These are phyloP conservation scores for Wickerhamomyces strasburgensis DNA, from an alignment of 805 yeast genomes.

Conservation along the genomic window DNA sequence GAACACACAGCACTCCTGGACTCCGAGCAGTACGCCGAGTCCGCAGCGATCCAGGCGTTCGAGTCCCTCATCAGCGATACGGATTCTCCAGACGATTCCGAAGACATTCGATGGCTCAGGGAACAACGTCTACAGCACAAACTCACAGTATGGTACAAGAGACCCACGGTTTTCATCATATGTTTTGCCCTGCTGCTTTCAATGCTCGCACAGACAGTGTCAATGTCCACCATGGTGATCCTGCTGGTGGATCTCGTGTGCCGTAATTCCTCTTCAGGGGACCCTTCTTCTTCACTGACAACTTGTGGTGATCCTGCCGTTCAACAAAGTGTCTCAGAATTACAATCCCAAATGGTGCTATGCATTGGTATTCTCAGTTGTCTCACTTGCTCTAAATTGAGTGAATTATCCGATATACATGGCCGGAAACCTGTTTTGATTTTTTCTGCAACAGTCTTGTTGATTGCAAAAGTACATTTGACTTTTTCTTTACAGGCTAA, in stretches of 20 bases:
- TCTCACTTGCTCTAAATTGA: constrained; percentile 56
- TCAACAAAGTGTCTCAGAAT: constrained; percentile 40
- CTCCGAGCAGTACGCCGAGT: constrained; percentile 3
- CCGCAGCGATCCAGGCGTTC: constrained; percentile 27
- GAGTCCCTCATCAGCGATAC: constrained; percentile 36
- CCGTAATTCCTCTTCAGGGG: constrained; percentile 29
- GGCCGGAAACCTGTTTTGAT: constrained; percentile 54
- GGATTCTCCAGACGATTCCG: constrained; percentile 29
- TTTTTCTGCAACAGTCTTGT: constrained; percentile 24
- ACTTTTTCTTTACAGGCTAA: constrained; percentile 12
- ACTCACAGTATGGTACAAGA: constrained; percentile 44
- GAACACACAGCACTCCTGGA: constrained; percentile 1
- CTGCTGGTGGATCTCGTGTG: constrained; percentile 27
- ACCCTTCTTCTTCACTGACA: constrained; percentile 7
- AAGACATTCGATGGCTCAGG: constrained; percentile 43
- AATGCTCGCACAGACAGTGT: constrained; percentile 37
- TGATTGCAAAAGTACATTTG: constrained; percentile 29
- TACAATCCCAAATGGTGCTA: constrained; percentile 42
- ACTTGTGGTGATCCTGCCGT: constrained; percentile 37
- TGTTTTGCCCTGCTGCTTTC: constrained; percentile 37
- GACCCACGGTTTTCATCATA: constrained; percentile 54
- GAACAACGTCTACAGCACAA: constrained; percentile 43
- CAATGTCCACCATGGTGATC: constrained; percentile 34
- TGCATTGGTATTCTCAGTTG: constrained; percentile 41
- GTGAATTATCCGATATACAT: constrained; percentile 56